These are phyloP conservation scores for Penicillium sp. DNA, from an alignment of 2,329 filamentous ascomycete genomes.

Conservation along the genomic window DNA sequence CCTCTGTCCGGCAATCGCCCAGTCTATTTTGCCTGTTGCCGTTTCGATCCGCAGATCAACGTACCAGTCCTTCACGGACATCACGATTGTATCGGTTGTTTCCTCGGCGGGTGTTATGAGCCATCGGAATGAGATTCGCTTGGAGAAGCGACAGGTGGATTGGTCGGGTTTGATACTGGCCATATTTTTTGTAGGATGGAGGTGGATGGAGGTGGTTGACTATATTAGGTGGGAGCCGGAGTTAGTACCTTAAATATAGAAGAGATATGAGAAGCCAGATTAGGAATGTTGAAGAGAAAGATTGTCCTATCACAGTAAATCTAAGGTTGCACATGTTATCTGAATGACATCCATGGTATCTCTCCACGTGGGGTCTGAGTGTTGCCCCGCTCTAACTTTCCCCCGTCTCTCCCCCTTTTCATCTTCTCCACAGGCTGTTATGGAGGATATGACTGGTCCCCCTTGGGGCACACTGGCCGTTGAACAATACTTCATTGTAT, in stretches of 20 bases:
- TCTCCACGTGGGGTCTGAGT: no score
- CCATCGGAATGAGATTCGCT: constrained; percentile 46
- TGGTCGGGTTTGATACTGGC: not conserved
- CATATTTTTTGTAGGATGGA: constrained; percentile 6
- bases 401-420: no score
- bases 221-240: not conserved
- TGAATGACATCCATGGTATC: no score
- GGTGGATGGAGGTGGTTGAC: not conserved
- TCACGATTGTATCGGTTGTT: constrained; percentile 45
- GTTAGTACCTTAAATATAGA: not conserved
- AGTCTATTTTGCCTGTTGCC: constrained; percentile 37
- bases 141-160: constrained; percentile 32
- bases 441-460: no score
- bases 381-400: no score
- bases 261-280: not conserved
- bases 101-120: constrained; percentile 41
- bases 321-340: no score
- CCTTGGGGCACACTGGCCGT: no score
- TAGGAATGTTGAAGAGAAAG: constrained; percentile 16
- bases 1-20: constrained; percentile 45
- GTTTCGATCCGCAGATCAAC: constrained; percentile 45
- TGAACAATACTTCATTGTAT: no score
- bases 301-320: not conserved
- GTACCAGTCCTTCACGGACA: constrained; percentile 45
- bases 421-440: no score